Percentiles rank a stretch among this genome's conserved stretches.
Conservation (phyloP, 495 filamentous ascomycete genomes). For the Aspergillus biplanus region DNA sequence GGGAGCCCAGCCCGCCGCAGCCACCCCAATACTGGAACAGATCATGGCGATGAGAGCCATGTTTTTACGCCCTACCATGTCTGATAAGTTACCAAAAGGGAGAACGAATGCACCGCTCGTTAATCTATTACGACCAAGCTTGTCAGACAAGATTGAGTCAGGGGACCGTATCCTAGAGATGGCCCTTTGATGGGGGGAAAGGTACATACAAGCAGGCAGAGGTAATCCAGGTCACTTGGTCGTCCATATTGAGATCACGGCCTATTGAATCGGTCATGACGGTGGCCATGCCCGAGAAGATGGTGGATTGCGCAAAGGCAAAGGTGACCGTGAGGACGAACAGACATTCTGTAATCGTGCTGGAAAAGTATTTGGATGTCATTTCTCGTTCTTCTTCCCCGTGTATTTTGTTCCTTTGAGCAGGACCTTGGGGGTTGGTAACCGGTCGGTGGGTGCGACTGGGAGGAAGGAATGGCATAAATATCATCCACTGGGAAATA, state of each 20-base stretch:
- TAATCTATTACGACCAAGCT: slow-evolving; percentile 43
- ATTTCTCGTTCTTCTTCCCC: not conserved
- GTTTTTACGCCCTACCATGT: slow-evolving; percentile 71
- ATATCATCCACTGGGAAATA: not conserved
- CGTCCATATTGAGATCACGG: slow-evolving; percentile 61
- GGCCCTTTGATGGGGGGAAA: too few species aligned
- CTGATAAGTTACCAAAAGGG: slow-evolving; percentile 72
- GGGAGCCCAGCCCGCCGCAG: slow-evolving; percentile 64
- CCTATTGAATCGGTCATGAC: slow-evolving; percentile 69
- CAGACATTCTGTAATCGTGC: slow-evolving; percentile 64
- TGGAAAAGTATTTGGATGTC: slow-evolving; percentile 47
- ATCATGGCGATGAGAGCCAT: slow-evolving; percentile 70
- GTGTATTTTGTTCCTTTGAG: not conserved
- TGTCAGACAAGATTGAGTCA: not conserved
- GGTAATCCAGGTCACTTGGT: slow-evolving; percentile 70
- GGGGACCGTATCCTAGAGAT: too few species aligned
- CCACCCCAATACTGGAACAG: slow-evolving; percentile 60
- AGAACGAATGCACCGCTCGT: slow-evolving; percentile 73
- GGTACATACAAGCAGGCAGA: slow-evolving; percentile 59
- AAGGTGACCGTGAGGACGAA: slow-evolving; percentile 71
- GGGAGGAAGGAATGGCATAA: not conserved
- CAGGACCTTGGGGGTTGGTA: not conserved
- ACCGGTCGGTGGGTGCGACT: not conserved
- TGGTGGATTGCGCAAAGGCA: slow-evolving; percentile 66
- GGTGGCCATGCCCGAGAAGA: slow-evolving; percentile 60